Percentiles rank a stretch among this genome's conserved stretches.
These are phyloP conservation scores for Juglanconis oblonga DNA, from an alignment of 2,329 filamentous ascomycete genomes.

Conservation along the genomic window DNA sequence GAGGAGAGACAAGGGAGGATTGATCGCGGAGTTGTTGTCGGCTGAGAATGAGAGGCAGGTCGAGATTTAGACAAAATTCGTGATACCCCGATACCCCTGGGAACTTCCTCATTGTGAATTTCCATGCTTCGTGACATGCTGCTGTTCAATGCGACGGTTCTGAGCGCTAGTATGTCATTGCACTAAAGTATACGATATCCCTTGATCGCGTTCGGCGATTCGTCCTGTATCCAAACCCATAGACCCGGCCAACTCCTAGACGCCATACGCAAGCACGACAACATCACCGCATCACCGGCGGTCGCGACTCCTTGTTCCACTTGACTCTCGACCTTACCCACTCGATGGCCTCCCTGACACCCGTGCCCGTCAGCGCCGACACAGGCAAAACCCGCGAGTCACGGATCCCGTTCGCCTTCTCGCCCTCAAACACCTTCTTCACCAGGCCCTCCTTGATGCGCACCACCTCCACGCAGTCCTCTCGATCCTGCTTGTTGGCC, in stretches of 20 bases:
- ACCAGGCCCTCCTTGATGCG: constrained; percentile 96
- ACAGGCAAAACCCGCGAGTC: constrained; percentile 90
- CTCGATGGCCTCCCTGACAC: constrained; percentile 93
- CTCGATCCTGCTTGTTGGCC: constrained; percentile 96
- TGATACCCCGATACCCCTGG: constrained; percentile 43
- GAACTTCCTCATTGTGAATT: constrained; percentile 1
- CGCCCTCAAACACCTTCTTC: constrained; percentile 91
- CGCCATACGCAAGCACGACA: neutral
- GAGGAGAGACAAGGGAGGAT: constrained; percentile 72
- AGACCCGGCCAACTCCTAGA: constrained; percentile 1
- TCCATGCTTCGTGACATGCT: neutral
- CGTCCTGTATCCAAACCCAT: neutral
- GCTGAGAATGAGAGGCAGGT: constrained; percentile 77
- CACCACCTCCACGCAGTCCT: constrained; percentile 97
- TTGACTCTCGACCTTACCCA: constrained; percentile 90
- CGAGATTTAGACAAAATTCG: constrained; percentile 22
- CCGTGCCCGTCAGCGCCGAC: constrained; percentile 82
- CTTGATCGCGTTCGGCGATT: neutral
- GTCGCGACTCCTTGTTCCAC: constrained; percentile 93
- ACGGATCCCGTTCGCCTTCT: constrained; percentile 79
- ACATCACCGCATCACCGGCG: constrained; percentile 83
- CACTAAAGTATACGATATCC: neutral
- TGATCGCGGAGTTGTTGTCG: constrained; percentile 70
- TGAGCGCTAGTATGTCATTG: neutral
- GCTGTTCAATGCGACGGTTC: neutral